These are phyloP conservation scores for Neopestalotiopsis clavispora DNA, from an alignment of 2,329 filamentous ascomycete genomes.

Conservation along the genomic window DNA sequence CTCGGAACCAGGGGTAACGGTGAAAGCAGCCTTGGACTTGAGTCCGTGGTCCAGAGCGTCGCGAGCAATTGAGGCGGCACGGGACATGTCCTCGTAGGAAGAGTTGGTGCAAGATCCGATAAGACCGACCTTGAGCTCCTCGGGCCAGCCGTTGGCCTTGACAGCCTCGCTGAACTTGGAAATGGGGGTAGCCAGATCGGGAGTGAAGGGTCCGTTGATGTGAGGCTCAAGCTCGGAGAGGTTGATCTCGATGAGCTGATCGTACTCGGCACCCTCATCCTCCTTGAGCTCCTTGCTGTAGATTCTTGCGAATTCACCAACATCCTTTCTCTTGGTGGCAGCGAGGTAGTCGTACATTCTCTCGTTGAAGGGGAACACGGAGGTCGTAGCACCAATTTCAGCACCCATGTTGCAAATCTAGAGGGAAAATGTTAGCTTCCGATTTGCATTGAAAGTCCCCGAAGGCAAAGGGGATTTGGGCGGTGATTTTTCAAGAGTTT, in stretches of 20 bases:
- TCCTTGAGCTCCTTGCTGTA: slow-evolving; percentile 87
- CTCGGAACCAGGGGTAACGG: slow-evolving; percentile 94
- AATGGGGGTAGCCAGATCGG: slow-evolving; percentile 95
- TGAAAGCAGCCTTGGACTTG: slow-evolving; percentile 93
- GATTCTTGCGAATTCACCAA: slow-evolving; percentile 85
- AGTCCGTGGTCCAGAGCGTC: slow-evolving; percentile 91
- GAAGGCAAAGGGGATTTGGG: no score
- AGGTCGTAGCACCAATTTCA: slow-evolving; percentile 86
- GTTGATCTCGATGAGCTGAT: slow-evolving; percentile 96
- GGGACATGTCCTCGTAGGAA: slow-evolving; percentile 87
- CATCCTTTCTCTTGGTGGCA: slow-evolving; percentile 87
- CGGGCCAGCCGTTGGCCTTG: slow-evolving; percentile 93
- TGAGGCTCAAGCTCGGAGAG: slow-evolving; percentile 93
- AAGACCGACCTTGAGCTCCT: slow-evolving; percentile 93
- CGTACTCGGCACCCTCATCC: slow-evolving; percentile 92
- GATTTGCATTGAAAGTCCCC: not conserved
- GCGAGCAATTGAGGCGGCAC: slow-evolving; percentile 86
- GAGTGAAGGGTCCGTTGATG: slow-evolving; percentile 98
- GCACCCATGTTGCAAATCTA: slow-evolving; percentile 40
- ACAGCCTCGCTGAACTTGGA: slow-evolving; percentile 96
- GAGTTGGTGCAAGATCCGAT: slow-evolving; percentile 99
- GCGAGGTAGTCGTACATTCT: slow-evolving; percentile 95
- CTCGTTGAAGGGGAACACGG: slow-evolving; percentile 97
- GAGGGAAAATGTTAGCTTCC: slow-evolving; percentile 30
- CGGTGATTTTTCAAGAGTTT: no score